phyloP scores from a whole-genome alignment of 768 basidiomycete genomes.

The Mycena belliarum region DNA sequence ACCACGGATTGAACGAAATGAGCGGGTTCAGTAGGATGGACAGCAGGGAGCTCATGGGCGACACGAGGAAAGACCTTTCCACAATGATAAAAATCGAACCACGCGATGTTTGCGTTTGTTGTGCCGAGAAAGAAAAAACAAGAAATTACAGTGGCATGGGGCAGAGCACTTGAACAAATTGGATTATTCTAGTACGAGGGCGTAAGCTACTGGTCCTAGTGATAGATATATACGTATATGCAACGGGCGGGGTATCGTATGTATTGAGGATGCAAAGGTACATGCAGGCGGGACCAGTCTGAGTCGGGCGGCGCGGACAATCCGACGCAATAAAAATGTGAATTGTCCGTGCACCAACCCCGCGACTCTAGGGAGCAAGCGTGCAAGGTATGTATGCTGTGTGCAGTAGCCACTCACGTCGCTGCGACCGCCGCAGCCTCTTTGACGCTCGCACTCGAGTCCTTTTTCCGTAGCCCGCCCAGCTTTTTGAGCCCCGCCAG shows the following conservation, averaged over 20 bases:
- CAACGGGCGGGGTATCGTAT: conserved; percentile 6
- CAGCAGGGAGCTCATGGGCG: conserved; percentile 16
- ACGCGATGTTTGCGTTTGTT: neutral
- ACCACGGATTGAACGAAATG: conserved; percentile 51
- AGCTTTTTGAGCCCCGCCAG: conserved; percentile 59
- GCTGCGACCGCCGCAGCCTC: conserved; percentile 25
- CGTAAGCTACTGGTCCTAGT: too few species aligned
- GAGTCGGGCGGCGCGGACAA: too few species aligned
- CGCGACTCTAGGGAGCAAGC: neutral
- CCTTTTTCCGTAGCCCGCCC: conserved; percentile 53
- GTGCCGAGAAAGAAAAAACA: neutral
- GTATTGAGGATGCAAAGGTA: neutral
- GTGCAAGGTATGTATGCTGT: neutral
- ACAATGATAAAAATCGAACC: conserved; percentile 1
- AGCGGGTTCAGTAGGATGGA: conserved; percentile 36
- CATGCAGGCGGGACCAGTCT: too few species aligned
- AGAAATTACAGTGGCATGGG: too few species aligned
- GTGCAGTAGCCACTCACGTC: neutral
- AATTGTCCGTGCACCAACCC: neutral
- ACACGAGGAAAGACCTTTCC: neutral
- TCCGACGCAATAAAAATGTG: too few species aligned
- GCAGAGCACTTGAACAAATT: too few species aligned
- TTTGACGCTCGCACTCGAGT: conserved; percentile 49
- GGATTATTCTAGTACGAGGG: too few species aligned
- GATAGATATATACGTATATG: conserved; percentile 1